These are phyloP conservation scores for Jamesozyma gamospora DNA, from an alignment of 805 yeast species.

Conservation along the genomic window DNA sequence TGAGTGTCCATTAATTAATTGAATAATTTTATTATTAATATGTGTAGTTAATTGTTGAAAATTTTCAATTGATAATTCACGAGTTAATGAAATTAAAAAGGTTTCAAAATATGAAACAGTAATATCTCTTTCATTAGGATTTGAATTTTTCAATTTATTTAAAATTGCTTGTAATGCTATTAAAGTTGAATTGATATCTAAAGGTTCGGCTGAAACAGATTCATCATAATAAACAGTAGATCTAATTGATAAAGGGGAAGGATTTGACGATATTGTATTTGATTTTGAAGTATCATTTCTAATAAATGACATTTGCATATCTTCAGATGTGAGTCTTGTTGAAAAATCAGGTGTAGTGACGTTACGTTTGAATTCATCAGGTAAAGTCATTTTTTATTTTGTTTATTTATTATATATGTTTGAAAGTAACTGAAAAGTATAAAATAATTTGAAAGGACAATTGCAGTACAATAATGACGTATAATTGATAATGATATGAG, in stretches of 20 bases:
- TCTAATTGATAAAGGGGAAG: neutral
- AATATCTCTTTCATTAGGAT: constrained; percentile 22
- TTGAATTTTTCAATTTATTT: constrained; percentile 23
- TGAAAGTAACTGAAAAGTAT: neutral
- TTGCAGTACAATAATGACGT: too few species aligned
- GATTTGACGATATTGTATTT: neutral
- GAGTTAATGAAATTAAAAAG: constrained; percentile 56
- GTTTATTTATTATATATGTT: too few species aligned
- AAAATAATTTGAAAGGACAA: too few species aligned
- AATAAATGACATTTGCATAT: neutral
- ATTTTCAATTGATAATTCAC: constrained; percentile 72
- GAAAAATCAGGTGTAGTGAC: neutral
- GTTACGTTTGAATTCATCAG: neutral
- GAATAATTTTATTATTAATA: constrained; percentile 73
- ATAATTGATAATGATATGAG: too few species aligned
- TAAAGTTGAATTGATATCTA: neutral
- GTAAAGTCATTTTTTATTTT: neutral
- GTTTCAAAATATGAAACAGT: constrained; percentile 59
- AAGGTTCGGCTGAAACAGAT: neutral
- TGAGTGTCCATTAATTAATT: constrained; percentile 60
- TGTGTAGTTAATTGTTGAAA: constrained; percentile 67
- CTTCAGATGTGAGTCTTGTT: neutral
- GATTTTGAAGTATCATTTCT: neutral
- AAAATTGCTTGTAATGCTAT: constrained; percentile 21
- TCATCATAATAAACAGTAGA: neutral